phyloP scores from a whole-genome alignment of 306 rosid genomes.

The Cercis canadensis region DNA sequence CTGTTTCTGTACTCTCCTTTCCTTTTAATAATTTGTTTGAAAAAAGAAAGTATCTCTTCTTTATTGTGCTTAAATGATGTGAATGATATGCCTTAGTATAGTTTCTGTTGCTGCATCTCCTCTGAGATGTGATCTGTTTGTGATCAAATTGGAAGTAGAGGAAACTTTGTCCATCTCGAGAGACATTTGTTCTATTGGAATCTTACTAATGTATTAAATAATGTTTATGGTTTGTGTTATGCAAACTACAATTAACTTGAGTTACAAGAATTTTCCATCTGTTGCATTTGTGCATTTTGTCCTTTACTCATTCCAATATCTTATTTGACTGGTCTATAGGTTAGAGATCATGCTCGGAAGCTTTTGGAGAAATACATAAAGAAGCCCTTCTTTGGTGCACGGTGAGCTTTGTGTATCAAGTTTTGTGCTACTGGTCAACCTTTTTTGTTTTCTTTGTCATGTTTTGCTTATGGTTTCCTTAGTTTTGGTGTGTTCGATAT shows the following conservation, averaged over 20 bases:
- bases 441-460: neutral
- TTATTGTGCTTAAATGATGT: too few species aligned
- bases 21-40: too few species aligned
- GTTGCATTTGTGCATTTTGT: conserved; percentile 23
- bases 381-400: conserved; percentile 82
- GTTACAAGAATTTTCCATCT: conserved; percentile 2
- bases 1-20: too few species aligned
- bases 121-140: too few species aligned
- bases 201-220: neutral
- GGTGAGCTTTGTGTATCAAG: conserved; percentile 54
- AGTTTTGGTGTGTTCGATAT: conserved; percentile 5
- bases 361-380: conserved; percentile 78
- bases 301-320: conserved; percentile 13
- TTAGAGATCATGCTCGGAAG: conserved; percentile 93
- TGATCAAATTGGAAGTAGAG: too few species aligned
- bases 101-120: too few species aligned
- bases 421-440: conserved; percentile 15
- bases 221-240: neutral
- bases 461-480: neutral
- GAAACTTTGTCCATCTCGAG: too few species aligned
- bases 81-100: too few species aligned
- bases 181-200: neutral
- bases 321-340: conserved; percentile 51
- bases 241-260: conserved; percentile 4
- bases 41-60: too few species aligned